Percentiles rank a stretch among this genome's conserved stretches.
These are phyloP conservation scores for Mallotus repandus DNA, from an alignment of 441 rosid genomes.

Conservation along the genomic window DNA sequence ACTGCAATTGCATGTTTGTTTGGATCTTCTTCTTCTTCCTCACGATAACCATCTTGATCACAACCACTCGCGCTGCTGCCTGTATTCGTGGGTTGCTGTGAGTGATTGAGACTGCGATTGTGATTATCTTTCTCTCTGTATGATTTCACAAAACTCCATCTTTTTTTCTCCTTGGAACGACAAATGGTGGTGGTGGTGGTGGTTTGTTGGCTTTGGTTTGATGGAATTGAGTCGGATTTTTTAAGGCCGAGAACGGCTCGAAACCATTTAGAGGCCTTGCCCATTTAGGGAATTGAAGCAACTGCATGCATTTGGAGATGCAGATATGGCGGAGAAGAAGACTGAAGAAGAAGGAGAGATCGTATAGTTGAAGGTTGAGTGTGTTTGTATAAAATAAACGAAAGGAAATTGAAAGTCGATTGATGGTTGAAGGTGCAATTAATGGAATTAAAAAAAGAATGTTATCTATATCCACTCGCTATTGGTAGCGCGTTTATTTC, in stretches of 20 bases:
- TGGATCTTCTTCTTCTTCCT: slow-evolving; percentile 29
- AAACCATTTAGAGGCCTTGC: slow-evolving; percentile 81
- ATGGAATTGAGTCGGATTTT: slow-evolving; percentile 41
- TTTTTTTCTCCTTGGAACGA: slow-evolving; percentile 51
- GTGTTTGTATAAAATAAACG: too few species aligned
- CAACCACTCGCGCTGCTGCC: too few species aligned
- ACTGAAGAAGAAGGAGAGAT: slow-evolving; percentile 11
- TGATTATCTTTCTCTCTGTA: slow-evolving; percentile 44
- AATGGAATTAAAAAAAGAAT: too few species aligned
- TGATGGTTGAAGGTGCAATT: too few species aligned
- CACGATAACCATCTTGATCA: background rate
- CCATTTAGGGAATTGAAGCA: slow-evolving; percentile 41
- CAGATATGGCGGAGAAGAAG: slow-evolving; percentile 5
- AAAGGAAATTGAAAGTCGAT: too few species aligned
- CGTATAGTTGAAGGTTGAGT: background rate
- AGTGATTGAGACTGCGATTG: too few species aligned
- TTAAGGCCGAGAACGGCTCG: slow-evolving; percentile 61
- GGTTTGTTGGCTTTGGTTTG: slow-evolving; percentile 11
- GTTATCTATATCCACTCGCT: too few species aligned
- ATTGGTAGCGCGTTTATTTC: too few species aligned
- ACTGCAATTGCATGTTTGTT: slow-evolving; percentile 65
- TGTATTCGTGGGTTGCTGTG: too few species aligned
- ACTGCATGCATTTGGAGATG: slow-evolving; percentile 15
- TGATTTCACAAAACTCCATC: slow-evolving; percentile 87
- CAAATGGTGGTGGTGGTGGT: slow-evolving; percentile 19